These are phyloP conservation scores for Chytriomyces sp. DNA, from an alignment of 192 early-diverging fungal species.

Conservation along the genomic window DNA sequence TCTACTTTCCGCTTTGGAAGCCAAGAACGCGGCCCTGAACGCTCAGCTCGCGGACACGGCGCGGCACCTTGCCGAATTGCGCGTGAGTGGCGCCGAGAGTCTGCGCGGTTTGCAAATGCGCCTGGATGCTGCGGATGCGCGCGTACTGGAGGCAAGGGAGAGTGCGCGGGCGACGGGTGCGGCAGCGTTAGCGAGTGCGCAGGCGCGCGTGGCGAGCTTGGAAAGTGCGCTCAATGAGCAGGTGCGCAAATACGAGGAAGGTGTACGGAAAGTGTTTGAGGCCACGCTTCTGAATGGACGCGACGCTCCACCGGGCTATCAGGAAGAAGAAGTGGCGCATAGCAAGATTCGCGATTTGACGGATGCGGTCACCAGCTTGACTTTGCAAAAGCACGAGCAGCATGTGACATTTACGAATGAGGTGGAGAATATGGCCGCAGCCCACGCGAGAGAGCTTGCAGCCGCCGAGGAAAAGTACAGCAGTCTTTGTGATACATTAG, in stretches of 20 bases:
- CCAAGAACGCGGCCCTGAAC: background rate
- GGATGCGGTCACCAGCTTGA: background rate
- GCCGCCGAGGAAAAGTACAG: background rate
- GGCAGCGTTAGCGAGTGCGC: background rate
- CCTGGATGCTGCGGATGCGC: background rate
- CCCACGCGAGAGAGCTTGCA: background rate
- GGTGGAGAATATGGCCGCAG: background rate
- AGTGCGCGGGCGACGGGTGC: background rate
- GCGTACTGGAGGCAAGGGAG: background rate
- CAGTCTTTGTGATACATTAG: background rate
- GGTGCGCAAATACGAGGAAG: background rate
- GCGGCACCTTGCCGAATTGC: background rate
- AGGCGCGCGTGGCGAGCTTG: background rate
- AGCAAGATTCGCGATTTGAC: background rate
- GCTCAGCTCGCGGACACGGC: background rate
- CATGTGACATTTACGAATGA: background rate
- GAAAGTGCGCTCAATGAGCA: background rate
- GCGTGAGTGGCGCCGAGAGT: background rate
- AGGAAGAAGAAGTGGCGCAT: background rate
- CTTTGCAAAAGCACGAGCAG: background rate
- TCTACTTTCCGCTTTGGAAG: background rate
- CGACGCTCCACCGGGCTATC: background rate
- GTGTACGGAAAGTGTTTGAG: background rate
- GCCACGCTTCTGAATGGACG: background rate
- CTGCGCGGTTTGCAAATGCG: background rate